A percentile compares a stretch with the other conserved stretches of the same genome.
phyloP scores from a whole-genome alignment of 2,329 filamentous ascomycete genomes.

The Zasmidium cellare region DNA sequence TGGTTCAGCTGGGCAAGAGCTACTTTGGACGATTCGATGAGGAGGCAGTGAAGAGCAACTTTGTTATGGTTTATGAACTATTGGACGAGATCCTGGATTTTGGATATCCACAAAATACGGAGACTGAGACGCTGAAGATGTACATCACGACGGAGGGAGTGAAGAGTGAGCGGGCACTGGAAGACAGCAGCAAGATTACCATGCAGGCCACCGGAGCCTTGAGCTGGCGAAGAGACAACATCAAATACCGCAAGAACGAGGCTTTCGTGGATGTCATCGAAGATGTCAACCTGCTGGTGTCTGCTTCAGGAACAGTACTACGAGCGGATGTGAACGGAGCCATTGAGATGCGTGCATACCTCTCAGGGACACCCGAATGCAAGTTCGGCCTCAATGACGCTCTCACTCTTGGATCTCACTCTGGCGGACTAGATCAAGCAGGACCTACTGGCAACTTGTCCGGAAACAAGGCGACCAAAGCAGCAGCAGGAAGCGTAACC shows the following conservation, averaged over 20 bases:
- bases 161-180: conserved; percentile 78
- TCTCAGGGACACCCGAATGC: conserved; percentile 94
- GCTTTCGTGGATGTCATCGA: conserved; percentile 99
- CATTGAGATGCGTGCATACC: conserved; percentile 97
- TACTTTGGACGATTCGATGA: conserved; percentile 99
- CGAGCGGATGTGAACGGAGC: conserved; percentile 95
- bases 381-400: conserved; percentile 98
- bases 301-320: conserved; percentile 91
- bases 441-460: conserved; percentile 74
- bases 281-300: conserved; percentile 98
- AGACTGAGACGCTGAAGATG: conserved; percentile 98
- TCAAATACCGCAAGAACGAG: conserved; percentile 99
- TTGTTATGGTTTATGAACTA: conserved; percentile 96
- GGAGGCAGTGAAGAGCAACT: conserved; percentile 99
- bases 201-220: conserved; percentile 98
- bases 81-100: conserved; percentile 98
- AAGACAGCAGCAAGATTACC: conserved; percentile 96
- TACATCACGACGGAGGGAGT: conserved; percentile 99
- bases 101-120: conserved; percentile 97
- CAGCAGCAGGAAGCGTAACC: conserved; percentile 90
- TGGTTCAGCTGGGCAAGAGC: conserved; percentile 85
- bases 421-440: conserved; percentile 38
- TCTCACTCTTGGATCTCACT: conserved; percentile 73
- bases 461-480: conserved; percentile 87
- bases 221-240: conserved; percentile 94